Conservation (phyloP, 352 stramenopile genomes). For the Globisporangium viniferum region DNA sequence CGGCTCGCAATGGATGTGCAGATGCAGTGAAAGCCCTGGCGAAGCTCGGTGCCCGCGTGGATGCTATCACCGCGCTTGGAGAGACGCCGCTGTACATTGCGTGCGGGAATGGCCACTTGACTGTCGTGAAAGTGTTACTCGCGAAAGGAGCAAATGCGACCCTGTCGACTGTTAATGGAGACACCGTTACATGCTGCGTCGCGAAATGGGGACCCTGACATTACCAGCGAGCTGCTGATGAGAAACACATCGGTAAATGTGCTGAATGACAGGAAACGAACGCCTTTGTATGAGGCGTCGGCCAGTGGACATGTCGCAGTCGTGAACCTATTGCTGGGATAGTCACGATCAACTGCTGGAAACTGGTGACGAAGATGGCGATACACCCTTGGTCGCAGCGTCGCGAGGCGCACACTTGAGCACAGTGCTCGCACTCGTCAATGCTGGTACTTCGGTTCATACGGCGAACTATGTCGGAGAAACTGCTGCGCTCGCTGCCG, state of each 20-base stretch:
- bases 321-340: not conserved
- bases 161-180: not conserved
- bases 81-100: slow-evolving; percentile 1
- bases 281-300: not conserved
- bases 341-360: not conserved
- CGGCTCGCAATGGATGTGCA: not conserved
- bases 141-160: not conserved
- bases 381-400: not conserved
- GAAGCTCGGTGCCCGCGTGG: not conserved
- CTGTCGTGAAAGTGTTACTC: not conserved
- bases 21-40: not conserved
- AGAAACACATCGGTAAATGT: not conserved
- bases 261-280: not conserved
- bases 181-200: not conserved
- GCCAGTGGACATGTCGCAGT: not conserved
- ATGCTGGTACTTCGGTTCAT: not conserved
- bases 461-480: not conserved
- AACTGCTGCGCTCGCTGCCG: slow-evolving; percentile 1
- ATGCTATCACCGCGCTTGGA: not conserved
- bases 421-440: not conserved
- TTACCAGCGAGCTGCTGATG: not conserved
- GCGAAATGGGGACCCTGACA: not conserved
- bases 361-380: not conserved
- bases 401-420: slow-evolving; percentile 3
- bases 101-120: not conserved